Conservation (phyloP, 2,329 filamentous ascomycete species). For the Berkeleyomyces rouxiae region DNA sequence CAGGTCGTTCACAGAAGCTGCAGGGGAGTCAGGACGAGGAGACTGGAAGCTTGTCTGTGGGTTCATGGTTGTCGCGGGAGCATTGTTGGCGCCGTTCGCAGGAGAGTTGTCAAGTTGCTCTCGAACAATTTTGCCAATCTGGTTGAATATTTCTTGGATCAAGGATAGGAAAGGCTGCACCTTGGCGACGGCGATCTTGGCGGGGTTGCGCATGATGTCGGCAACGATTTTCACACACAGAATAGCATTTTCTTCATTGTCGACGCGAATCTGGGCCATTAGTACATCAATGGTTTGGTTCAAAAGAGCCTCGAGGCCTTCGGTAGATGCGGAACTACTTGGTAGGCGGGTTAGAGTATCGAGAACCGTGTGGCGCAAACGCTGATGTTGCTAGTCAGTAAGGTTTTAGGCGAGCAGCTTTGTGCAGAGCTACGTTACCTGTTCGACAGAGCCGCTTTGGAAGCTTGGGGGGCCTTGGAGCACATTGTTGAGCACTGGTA, state of each 20-base stretch:
- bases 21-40: conserved; percentile 76
- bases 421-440: conserved; percentile 34
- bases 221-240: conserved; percentile 96
- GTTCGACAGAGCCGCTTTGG: conserved; percentile 75
- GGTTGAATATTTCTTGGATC: conserved; percentile 90
- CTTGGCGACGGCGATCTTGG: conserved; percentile 58
- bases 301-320: conserved; percentile 77
- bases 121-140: conserved; percentile 85
- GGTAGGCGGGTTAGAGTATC: conserved; percentile 84
- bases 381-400: conserved; percentile 30
- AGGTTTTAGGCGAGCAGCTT: neutral
- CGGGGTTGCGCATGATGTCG: conserved; percentile 86
- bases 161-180: conserved; percentile 81
- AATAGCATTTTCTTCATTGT: conserved; percentile 99
- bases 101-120: conserved; percentile 79
- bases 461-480: conserved; percentile 78
- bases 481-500: conserved; percentile 78
- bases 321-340: conserved; percentile 51
- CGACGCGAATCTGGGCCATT: conserved; percentile 71
- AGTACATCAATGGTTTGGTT: conserved; percentile 78
- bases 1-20: conserved; percentile 65
- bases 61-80: conserved; percentile 40
- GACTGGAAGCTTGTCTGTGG: conserved; percentile 65
- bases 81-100: conserved; percentile 33
- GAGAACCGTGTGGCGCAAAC: conserved; percentile 80